Percentiles rank a stretch among this genome's conserved stretches.
Evolutionary conservation across 2,329 filamentous ascomycete genomes (phyloP).

Genomic region (Pseudogymnoascus sp.): DNA sequence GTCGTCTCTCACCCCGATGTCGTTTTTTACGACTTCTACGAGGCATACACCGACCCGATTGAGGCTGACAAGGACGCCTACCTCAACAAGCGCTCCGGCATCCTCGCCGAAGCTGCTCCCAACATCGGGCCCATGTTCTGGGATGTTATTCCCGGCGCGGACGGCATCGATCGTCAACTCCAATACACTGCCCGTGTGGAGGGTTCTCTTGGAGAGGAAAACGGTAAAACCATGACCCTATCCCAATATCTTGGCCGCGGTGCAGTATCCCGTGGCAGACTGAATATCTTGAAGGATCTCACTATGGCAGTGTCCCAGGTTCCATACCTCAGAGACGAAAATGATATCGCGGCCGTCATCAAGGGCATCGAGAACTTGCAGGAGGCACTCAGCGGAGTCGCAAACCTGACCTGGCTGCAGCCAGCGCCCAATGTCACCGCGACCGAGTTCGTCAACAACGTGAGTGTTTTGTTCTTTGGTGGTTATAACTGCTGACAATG

Average conservation of each 20-base stretch:
- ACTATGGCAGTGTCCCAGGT: slow-evolving; percentile 51
- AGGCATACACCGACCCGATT: slow-evolving; percentile 44
- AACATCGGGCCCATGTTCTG: slow-evolving; percentile 58
- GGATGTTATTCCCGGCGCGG: slow-evolving; percentile 49
- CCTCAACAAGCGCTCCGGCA: slow-evolving; percentile 45
- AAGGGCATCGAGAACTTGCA: slow-evolving; percentile 55
- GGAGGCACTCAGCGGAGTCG: slow-evolving; percentile 44
- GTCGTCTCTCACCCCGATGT: slow-evolving; percentile 40
- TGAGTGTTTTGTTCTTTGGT: slow-evolving; percentile 24
- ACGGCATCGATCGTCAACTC: slow-evolving; percentile 56
- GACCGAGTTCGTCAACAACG: slow-evolving; percentile 47
- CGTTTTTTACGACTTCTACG: slow-evolving; percentile 56
- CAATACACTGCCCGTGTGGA: slow-evolving; percentile 62
- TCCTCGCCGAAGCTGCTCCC: slow-evolving; percentile 56
- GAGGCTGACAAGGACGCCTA: slow-evolving; percentile 37
- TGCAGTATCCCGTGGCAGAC: slow-evolving; percentile 50
- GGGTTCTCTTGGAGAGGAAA: slow-evolving; percentile 25
- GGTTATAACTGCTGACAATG: background rate
- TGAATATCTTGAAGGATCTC: slow-evolving; percentile 51
- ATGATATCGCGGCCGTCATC: slow-evolving; percentile 56
- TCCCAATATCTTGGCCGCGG: slow-evolving; percentile 59
- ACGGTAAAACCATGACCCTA: slow-evolving; percentile 32
- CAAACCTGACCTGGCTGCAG: slow-evolving; percentile 47
- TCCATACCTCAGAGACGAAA: slow-evolving; percentile 48
- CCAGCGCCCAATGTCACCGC: slow-evolving; percentile 45